A percentile compares a stretch with the other conserved stretches of the same genome.
Conservation (phyloP, 768 basidiomycete genomes). For the Lentinula aciculospora region DNA sequence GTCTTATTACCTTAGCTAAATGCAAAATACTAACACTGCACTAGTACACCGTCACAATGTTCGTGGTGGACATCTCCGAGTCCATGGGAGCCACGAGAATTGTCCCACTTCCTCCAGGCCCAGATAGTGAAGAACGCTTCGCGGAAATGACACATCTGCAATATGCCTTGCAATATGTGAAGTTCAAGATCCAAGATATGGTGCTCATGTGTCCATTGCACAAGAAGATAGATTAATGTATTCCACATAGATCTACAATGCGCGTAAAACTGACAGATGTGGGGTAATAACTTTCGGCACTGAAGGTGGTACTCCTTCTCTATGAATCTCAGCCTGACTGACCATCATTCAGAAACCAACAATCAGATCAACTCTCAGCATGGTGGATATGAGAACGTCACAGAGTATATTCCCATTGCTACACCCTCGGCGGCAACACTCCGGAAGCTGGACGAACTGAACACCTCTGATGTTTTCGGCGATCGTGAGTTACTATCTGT, state of each 20-base stretch:
- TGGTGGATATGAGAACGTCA: conserved; percentile 70
- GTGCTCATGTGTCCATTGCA: conserved; percentile 29
- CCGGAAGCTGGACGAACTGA: conserved; percentile 54
- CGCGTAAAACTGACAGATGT: conserved; percentile 90
- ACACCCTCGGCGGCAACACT: conserved; percentile 64
- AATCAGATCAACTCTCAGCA: conserved; percentile 57
- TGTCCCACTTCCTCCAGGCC: conserved; percentile 49
- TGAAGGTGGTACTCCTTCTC: conserved; percentile 41
- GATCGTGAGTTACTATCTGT: conserved; percentile 48
- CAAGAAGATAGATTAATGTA: not conserved
- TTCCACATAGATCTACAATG: conserved; percentile 71
- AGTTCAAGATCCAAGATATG: conserved; percentile 90
- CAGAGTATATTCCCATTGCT: conserved; percentile 63
- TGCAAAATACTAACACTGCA: conserved; percentile 11
- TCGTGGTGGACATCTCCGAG: conserved; percentile 81
- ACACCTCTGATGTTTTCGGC: conserved; percentile 50
- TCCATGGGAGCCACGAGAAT: conserved; percentile 70
- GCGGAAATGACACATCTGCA: conserved; percentile 73
- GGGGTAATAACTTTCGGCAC: conserved; percentile 88
- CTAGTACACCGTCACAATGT: conserved; percentile 85
- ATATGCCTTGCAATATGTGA: conserved; percentile 81
- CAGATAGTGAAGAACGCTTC: conserved; percentile 42
- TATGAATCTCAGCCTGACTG: not conserved
- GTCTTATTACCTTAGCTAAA: conserved; percentile 16
- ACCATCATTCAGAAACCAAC: conserved; percentile 44